These are phyloP conservation scores for Phaeomoniella chlamydospora DNA, from an alignment of 2,329 filamentous ascomycete genomes.

Conservation along the genomic window DNA sequence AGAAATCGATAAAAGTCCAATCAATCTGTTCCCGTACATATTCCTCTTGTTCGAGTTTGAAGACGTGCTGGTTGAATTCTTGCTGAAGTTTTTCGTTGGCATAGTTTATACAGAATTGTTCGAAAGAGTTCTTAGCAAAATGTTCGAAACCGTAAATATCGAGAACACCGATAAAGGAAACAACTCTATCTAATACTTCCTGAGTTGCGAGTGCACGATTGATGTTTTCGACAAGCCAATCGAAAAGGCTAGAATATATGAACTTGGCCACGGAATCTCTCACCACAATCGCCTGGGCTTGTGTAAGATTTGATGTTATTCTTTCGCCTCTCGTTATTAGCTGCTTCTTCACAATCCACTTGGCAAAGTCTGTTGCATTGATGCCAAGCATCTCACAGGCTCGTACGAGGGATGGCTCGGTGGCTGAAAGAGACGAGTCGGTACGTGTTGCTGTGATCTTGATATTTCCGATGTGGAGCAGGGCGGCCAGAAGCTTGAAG, in stretches of 20 bases:
- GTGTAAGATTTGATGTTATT: conserved; percentile 88
- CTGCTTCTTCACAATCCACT: conserved; percentile 99
- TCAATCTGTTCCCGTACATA: conserved; percentile 93
- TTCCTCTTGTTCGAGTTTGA: conserved; percentile 97
- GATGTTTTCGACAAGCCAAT: conserved; percentile 97
- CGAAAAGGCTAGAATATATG: conserved; percentile 95
- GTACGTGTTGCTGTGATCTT: conserved; percentile 85
- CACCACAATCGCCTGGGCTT: conserved; percentile 86
- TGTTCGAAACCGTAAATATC: conserved; percentile 99
- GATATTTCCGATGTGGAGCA: conserved; percentile 90
- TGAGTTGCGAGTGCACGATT: conserved; percentile 83
- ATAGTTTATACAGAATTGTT: conserved; percentile 99
- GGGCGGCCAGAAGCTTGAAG: conserved; percentile 76
- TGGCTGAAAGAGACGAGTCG: conserved; percentile 67
- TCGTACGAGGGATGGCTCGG: conserved; percentile 67
- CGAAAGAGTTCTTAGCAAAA: conserved; percentile 98
- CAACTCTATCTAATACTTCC: conserved; percentile 66
- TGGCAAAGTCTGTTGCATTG: conserved; percentile 71
- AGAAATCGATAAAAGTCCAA: conserved; percentile 99
- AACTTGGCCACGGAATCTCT: conserved; percentile 97
- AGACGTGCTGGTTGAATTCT: conserved; percentile 98
- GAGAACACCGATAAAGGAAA: conserved; percentile 89
- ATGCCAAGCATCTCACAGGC: conserved; percentile 82
- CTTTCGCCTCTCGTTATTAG: conserved; percentile 92
- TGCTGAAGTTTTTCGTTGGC: conserved; percentile 98